These are phyloP conservation scores for Lentinula lateritia DNA, from an alignment of 768 basidiomycete genomes.

Conservation along the genomic window DNA sequence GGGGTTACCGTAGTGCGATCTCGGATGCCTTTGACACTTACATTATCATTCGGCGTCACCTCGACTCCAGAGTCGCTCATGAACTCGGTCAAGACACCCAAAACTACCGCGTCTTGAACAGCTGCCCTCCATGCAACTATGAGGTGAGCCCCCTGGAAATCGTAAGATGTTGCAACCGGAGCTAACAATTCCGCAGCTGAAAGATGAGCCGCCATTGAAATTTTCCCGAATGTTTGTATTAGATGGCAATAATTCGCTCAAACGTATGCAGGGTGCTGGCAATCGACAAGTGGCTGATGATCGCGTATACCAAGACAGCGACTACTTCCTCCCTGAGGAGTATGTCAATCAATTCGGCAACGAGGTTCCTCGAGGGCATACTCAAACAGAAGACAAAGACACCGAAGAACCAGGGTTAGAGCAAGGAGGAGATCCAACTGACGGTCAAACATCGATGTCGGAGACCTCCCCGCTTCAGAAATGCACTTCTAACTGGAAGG, in stretches of 20 bases:
- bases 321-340: not conserved
- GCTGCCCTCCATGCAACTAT: slow-evolving; percentile 1
- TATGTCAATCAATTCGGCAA: slow-evolving; percentile 10
- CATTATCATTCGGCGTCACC: slow-evolving; percentile 11
- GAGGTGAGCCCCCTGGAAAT: slow-evolving; percentile 9
- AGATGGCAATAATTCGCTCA: no score
- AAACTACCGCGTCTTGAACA: slow-evolving; percentile 16
- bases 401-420: slow-evolving; percentile 13
- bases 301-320: slow-evolving; percentile 11
- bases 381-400: not conserved
- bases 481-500: no score
- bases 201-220: not conserved
- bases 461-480: no score
- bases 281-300: slow-evolving; percentile 3
- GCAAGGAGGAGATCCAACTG: slow-evolving; percentile 4
- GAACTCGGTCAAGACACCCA: slow-evolving; percentile 13
- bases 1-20: slow-evolving; percentile 13
- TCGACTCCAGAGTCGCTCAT: slow-evolving; percentile 9
- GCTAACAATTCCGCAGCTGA: not conserved
- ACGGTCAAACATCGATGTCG: slow-evolving; percentile 3
- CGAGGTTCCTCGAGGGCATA: slow-evolving; percentile 13
- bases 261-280: slow-evolving; percentile 1
- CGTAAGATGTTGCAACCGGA: not conserved
- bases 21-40: slow-evolving; percentile 22
- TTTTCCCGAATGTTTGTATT: no score